phyloP scores from a whole-genome alignment of 257 asterid genomes.

The Plantago ovata region DNA sequence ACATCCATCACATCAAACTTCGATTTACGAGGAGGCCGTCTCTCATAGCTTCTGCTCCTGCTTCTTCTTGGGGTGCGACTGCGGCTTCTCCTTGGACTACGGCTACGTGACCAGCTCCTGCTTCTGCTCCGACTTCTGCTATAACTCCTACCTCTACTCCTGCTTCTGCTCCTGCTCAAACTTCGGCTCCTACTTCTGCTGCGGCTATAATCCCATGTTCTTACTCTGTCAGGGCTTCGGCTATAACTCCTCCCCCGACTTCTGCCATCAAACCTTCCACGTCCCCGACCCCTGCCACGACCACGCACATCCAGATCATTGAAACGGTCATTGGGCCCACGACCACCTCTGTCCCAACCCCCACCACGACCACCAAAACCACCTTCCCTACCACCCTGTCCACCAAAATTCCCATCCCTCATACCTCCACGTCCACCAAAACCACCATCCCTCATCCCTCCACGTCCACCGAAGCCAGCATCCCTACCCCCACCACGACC shows the following conservation, averaged over 20 bases:
- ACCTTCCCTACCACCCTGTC: conserved; percentile 61
- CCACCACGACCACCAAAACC: conserved; percentile 40
- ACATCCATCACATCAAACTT: conserved; percentile 72
- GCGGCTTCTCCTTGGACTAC: conserved; percentile 26
- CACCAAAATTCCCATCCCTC: conserved; percentile 48
- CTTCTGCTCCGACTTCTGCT: conserved; percentile 45
- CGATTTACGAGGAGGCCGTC: conserved; percentile 55
- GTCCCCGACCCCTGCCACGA: conserved; percentile 71
- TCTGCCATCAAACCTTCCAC: conserved; percentile 67
- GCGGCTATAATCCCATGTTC: conserved; percentile 65
- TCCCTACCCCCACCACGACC: conserved; percentile 74
- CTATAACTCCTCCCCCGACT: conserved; percentile 67
- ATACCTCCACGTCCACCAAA: conserved; percentile 52
- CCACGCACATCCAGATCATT: conserved; percentile 54
- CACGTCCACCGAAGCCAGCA: conserved; percentile 55
- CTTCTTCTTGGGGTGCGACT: conserved; percentile 27
- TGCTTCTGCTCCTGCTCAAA: conserved; percentile 43
- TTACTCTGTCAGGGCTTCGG: conserved; percentile 69
- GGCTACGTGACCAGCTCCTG: conserved; percentile 36
- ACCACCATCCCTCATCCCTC: conserved; percentile 49
- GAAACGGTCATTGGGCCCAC: conserved; percentile 48
- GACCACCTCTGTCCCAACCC: conserved; percentile 79
- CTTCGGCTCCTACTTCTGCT: conserved; percentile 66
- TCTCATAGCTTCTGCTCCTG: conserved; percentile 46
- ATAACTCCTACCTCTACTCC: conserved; percentile 28